Evolutionary conservation across 176 grass and related monocot species (phyloP).

Genomic region (Elaeis guineensis): DNA sequence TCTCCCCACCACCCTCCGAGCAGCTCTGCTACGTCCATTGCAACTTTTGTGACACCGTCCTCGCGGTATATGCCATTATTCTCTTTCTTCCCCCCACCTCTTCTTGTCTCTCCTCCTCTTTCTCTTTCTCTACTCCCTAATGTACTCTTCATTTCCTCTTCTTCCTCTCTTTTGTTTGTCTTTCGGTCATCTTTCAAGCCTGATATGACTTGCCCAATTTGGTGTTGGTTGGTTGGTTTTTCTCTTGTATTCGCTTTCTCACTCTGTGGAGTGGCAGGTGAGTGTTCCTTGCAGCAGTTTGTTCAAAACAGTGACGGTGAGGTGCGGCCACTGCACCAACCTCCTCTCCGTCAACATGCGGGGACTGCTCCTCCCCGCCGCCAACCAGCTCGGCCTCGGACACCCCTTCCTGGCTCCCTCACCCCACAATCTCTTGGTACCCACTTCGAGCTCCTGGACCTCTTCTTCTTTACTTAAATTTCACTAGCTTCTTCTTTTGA

Average conservation of each 20-base stretch:
- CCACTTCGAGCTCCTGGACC: background rate
- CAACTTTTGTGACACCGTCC: conserved; percentile 95
- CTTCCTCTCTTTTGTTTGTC: background rate
- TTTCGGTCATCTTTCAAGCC: background rate
- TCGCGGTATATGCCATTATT: conserved; percentile 49
- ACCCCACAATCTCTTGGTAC: conserved; percentile 62
- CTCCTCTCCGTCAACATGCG: conserved; percentile 88
- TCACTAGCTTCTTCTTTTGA: background rate
- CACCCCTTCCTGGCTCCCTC: conserved; percentile 56
- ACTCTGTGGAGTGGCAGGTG: conserved; percentile 33
- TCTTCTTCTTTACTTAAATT: background rate
- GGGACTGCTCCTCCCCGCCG: conserved; percentile 51
- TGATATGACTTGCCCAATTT: too few species aligned
- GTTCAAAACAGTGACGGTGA: conserved; percentile 83
- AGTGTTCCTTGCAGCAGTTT: conserved; percentile 86
- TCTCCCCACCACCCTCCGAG: conserved; percentile 48
- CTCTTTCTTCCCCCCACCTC: background rate
- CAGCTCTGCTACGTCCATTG: conserved; percentile 99
- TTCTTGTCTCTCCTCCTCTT: background rate
- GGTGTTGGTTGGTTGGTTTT: background rate
- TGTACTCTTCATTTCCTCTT: background rate
- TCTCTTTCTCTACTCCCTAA: background rate
- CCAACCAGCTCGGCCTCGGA: conserved; percentile 63
- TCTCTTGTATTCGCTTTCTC: background rate
- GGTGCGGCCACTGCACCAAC: conserved; percentile 91